Evolutionary conservation across 495 filamentous ascomycete species (phyloP), one percentile per base, ranked within the genome.

Genomic region (Usnea hakonensis): DNA sequence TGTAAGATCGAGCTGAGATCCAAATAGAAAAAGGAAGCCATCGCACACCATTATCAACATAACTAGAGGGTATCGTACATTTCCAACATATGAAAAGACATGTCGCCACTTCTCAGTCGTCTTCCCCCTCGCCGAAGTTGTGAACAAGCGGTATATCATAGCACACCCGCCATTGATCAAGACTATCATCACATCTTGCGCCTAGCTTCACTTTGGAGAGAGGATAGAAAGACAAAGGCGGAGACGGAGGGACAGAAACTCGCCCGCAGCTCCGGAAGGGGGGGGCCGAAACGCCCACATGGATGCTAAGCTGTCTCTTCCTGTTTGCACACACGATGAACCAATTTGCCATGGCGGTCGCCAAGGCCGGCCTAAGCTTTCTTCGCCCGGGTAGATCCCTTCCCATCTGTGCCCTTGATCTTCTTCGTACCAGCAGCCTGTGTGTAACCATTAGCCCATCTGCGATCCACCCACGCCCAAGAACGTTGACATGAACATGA

Each of bases 401-500:
- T 69, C 21, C 64, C 63, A 59, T 73, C 71, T 26, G 71, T 71
- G 50, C 68, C 73, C 46, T 69, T 71, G 61, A 67, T 69, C 64
- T 75, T 73, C 68, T 75, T 75, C 44, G 73, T 71, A 23, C 68
- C 72, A 19, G 72, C 71, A 44, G 66, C 72, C 73, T 75, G 50
- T 8, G 21, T 58, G 32, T 40, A 57, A 64, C 30, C 35, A 54
- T 61, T 33, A 61, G 58, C 48, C 16, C 4, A 43, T 38, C n/a
- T 40, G 21, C 28, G 19, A 26, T 14, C 38, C 26, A 35, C 19
- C 13, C 32, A 41, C 35, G 23, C 37, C 35, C 35, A 23, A 59
- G 9, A 13, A 17, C 23, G 21, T 26, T 17, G 46, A 50, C 46
- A 17, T 17, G 6, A 30, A 16, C 26, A 9, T 9, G 11, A 8